Base-by-base conservation (phyloP, 1,284 basidiomycete species). In the Trametes hirsuta region DNA sequence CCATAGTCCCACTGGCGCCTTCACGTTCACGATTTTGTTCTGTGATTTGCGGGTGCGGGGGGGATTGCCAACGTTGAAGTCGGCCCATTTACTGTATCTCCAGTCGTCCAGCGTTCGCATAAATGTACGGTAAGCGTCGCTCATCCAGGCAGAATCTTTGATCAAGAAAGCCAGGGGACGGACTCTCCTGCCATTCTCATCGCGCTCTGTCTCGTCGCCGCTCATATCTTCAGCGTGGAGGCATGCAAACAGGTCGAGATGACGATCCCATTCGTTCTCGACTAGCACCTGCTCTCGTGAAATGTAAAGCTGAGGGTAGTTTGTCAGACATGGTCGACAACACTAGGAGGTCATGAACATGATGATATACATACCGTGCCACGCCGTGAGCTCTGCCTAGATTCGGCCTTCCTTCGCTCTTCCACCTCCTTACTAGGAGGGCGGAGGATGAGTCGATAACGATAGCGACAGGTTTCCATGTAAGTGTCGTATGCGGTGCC, bases 141-240 rank as follows among this genome's bases (percentile, higher is more conserved):
- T 53, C 30, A 18, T 30, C 51, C 51, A 53, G 6, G 21, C 42
- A 8, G 42, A 6, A 5, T 53, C 51, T 8, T 6, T 8, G 30
- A 44, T 22, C 34, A 18, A 24, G 42, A 22, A 53, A 14, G 34
- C 18, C 5, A 34, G 30, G 3, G 51, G 51, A 15, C 24, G 42
- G 18, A 46, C 12, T 21, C 36, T 53, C 51, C 24, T 37, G 8
- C 34, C 34, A 5, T 37, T 6, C 24, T 45, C 51, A 24, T 53
- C 51, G 30, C 41, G 51, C 8, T 45, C 51, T 14, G 53, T 55
- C 45, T 55, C 53, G 15, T 55, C 53, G 30, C 46, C 53, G 39
- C 53, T 55, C 53, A 55, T 47, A 25, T 47, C 6, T 18, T 47
- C 46, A 12, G 53, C 21, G 22, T 34, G 47, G 8, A 55, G 12